These are phyloP conservation scores for Mercurialis annua DNA, from an alignment of 345 rosid genomes.

Conservation along the genomic window DNA sequence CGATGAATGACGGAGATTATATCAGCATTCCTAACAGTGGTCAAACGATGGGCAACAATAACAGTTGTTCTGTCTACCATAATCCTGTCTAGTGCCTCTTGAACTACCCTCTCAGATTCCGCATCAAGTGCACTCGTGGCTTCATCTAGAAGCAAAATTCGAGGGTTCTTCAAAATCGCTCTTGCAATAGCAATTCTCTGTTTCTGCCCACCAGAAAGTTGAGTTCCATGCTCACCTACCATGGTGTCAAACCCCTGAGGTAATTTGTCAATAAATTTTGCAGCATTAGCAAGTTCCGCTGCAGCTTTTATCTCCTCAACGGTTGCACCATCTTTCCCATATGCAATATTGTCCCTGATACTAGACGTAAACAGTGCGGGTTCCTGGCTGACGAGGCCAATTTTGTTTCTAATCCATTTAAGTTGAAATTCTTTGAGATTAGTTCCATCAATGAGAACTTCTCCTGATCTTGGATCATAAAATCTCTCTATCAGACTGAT, in stretches of 20 bases:
- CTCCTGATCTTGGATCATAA: conserved; percentile 44
- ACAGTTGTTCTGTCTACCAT: conserved; percentile 46
- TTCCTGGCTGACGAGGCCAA: conserved; percentile 48
- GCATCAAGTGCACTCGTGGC: conserved; percentile 52
- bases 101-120: conserved; percentile 46
- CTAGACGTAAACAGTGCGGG: conserved; percentile 42
- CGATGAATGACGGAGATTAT: conserved; percentile 34
- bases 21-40: conserved; percentile 38
- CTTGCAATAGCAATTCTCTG: conserved; percentile 54
- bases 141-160: conserved; percentile 45
- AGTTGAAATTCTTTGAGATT: conserved; percentile 37
- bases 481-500: conserved; percentile 44
- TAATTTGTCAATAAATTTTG: conserved; percentile 41
- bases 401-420: conserved; percentile 44
- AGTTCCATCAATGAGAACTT: conserved; percentile 40
- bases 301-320: conserved; percentile 43
- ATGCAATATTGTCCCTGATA: conserved; percentile 39
- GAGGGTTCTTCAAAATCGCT: conserved; percentile 42
- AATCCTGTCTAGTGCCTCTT: conserved; percentile 44
- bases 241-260: conserved; percentile 73
- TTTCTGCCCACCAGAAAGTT: conserved; percentile 93
- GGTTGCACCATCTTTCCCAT: conserved; percentile 40
- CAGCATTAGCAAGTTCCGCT: conserved; percentile 40
- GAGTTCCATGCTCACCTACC: conserved; percentile 95
- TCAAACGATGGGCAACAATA: conserved; percentile 48